A percentile compares a stretch with the other conserved stretches of the same genome.
Conservation (phyloP, 2,329 filamentous ascomycete species). For the Waltergamsia citrina region DNA sequence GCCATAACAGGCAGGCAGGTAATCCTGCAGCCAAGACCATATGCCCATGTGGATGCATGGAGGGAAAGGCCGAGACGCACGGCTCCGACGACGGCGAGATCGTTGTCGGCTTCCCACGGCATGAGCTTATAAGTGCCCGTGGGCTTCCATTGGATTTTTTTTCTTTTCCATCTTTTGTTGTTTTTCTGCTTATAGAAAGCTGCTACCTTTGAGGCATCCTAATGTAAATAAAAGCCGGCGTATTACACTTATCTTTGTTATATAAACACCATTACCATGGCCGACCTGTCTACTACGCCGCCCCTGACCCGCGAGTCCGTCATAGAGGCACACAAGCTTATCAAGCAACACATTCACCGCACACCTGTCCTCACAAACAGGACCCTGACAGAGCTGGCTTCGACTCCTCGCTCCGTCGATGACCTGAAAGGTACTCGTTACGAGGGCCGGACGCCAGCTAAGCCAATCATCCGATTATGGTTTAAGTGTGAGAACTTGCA, state of each 20-base stretch:
- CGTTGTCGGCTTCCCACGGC: no score
- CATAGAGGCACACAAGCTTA: slow-evolving; percentile 59
- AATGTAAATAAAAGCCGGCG: no score
- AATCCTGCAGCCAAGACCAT: no score
- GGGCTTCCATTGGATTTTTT: no score
- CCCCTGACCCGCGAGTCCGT: slow-evolving; percentile 69
- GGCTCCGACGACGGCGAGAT: no score
- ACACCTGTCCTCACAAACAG: slow-evolving; percentile 77
- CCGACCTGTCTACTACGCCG: slow-evolving; percentile 41
- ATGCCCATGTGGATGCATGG: no score
- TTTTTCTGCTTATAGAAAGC: no score
- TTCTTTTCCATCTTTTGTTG: no score
- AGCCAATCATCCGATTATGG: slow-evolving; percentile 63
- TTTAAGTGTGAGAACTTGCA: slow-evolving; percentile 97
- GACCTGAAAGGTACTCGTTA: slow-evolving; percentile 47
- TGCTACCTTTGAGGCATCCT: no score
- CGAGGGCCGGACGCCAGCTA: slow-evolving; percentile 45
- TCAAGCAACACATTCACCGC: slow-evolving; percentile 66
- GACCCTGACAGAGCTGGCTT: slow-evolving; percentile 67
- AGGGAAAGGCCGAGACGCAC: no score
- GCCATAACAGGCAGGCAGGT: slow-evolving; percentile 3
- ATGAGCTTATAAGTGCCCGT: no score
- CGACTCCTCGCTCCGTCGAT: slow-evolving; percentile 49
- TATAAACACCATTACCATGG: slow-evolving; percentile 26
- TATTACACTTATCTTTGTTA: neutral